Evolutionary conservation across 2,329 filamentous ascomycete species (phyloP).

Genomic region (Dryadomyces quercivorus): DNA sequence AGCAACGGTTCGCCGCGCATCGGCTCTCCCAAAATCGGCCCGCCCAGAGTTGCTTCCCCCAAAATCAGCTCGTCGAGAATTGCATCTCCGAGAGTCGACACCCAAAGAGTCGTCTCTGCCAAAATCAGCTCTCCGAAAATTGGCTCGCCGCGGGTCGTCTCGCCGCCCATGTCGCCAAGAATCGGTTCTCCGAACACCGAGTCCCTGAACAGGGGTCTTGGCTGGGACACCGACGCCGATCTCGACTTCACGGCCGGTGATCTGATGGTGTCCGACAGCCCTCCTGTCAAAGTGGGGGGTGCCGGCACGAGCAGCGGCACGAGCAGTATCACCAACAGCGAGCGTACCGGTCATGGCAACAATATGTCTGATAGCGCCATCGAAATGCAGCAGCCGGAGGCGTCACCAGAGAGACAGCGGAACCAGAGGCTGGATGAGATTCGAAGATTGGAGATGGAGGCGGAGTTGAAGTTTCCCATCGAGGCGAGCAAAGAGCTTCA

Average conservation of each 20-base stretch:
- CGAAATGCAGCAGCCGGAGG: neutral
- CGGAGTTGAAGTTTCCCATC: slow-evolving; percentile 11
- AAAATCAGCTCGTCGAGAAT: neutral
- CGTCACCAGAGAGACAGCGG: slow-evolving; percentile 9
- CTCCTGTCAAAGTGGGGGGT: slow-evolving; percentile 31
- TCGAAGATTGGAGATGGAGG: slow-evolving; percentile 12
- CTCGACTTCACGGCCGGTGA: slow-evolving; percentile 46
- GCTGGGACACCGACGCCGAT: slow-evolving; percentile 44
- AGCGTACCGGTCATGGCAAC: neutral
- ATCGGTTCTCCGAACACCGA: neutral
- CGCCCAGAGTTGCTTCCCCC: neutral
- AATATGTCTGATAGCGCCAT: neutral
- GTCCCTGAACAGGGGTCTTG: slow-evolving; percentile 36
- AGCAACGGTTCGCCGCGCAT: neutral
- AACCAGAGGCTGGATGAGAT: slow-evolving; percentile 36
- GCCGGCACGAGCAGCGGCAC: slow-evolving; percentile 9
- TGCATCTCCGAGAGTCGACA: neutral
- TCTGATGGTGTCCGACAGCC: slow-evolving; percentile 42
- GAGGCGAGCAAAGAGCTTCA: neutral
- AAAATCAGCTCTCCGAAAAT: neutral
- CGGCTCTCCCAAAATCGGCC: neutral
- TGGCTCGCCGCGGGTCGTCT: neutral
- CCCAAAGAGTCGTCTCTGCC: neutral
- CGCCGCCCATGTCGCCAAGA: neutral
- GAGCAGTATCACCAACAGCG: slow-evolving; percentile 19